These are phyloP conservation scores for Aureobasidium vineae DNA, from an alignment of 2,329 filamentous ascomycete species.

Conservation along the genomic window DNA sequence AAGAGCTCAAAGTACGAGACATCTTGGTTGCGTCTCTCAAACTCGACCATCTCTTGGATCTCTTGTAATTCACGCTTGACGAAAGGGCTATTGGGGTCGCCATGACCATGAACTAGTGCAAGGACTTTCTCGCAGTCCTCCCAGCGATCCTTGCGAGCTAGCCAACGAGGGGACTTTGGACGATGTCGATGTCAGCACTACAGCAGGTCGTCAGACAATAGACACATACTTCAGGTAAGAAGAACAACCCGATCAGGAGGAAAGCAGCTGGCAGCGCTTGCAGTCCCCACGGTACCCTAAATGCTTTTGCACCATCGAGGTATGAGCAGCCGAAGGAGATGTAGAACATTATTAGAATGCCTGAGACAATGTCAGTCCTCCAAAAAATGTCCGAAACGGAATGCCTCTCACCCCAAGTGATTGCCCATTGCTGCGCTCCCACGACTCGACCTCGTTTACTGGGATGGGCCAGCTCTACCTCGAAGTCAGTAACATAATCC, in stretches of 20 bases:
- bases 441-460: neutral
- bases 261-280: constrained; percentile 48
- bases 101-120: constrained; percentile 44
- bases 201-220: neutral
- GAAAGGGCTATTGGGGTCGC: constrained; percentile 47
- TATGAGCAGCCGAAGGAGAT: constrained; percentile 54
- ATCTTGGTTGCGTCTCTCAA: constrained; percentile 67
- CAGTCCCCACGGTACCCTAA: constrained; percentile 61
- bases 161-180: constrained; percentile 48
- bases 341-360: constrained; percentile 66
- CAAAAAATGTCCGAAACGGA: too few species aligned
- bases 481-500: constrained; percentile 33
- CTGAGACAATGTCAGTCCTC: neutral
- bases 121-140: constrained; percentile 46
- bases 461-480: neutral
- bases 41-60: constrained; percentile 67
- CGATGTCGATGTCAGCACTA: constrained; percentile 43
- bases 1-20: constrained; percentile 71
- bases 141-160: constrained; percentile 48
- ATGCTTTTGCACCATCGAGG: constrained; percentile 57
- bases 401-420: neutral
- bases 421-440: neutral
- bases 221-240: neutral
- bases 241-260: constrained; percentile 36
- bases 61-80: constrained; percentile 67